Conservation (phyloP, 176 grass and related monocot genomes). For the Ananas comosus region DNA sequence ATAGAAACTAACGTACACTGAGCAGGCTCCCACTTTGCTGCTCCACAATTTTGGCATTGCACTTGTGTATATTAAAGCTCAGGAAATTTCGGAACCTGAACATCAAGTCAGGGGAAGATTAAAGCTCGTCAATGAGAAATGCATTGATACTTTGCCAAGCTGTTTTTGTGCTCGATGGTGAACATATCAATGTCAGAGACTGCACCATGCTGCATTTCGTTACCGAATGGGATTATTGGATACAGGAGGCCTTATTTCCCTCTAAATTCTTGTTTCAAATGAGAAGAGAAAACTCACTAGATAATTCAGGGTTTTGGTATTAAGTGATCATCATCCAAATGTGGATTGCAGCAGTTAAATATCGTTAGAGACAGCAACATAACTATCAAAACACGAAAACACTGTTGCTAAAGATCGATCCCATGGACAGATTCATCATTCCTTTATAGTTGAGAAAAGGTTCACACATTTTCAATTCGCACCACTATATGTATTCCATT, state of each 20-base stretch:
- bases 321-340: no score
- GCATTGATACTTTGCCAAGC: background rate
- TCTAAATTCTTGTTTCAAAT: no score
- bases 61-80: background rate
- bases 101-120: background rate
- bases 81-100: background rate
- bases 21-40: background rate
- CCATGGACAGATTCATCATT: no score
- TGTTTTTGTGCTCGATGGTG: background rate
- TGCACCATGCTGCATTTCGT: no score
- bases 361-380: no score
- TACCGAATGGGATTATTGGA: no score
- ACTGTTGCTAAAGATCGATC: no score
- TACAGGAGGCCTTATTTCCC: no score
- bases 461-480: background rate
- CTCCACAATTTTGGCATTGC: background rate
- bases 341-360: no score
- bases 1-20: background rate
- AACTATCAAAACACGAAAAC: no score
- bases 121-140: background rate
- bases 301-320: no score
- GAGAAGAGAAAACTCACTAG: no score
- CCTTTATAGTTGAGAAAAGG: background rate
- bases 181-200: background rate
- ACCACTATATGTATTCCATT: background rate